Percentiles rank a stretch among this genome's conserved stretches.
These are phyloP conservation scores for Alternaria angustiovoidea DNA, from an alignment of 2,329 filamentous ascomycete species.

Conservation along the genomic window DNA sequence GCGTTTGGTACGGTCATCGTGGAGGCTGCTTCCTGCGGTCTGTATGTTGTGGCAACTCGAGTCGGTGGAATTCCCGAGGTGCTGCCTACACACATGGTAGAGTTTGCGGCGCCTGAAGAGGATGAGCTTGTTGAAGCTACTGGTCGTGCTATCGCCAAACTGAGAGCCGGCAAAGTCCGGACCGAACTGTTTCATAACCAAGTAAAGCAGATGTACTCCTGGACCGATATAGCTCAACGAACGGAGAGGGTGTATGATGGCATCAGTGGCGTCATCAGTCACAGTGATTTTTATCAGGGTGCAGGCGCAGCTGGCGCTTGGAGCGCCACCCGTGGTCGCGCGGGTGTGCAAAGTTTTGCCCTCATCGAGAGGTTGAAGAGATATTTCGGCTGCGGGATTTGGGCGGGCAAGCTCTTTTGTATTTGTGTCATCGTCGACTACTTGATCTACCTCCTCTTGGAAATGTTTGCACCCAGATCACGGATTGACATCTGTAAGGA, in stretches of 20 bases:
- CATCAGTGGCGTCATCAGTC: constrained; percentile 83
- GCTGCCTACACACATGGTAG: constrained; percentile 93
- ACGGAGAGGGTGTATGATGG: constrained; percentile 96
- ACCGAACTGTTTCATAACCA: constrained; percentile 96
- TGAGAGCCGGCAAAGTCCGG: constrained; percentile 85
- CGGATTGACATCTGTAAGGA: constrained; percentile 88
- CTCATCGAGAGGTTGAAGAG: constrained; percentile 94
- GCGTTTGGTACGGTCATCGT: constrained; percentile 98
- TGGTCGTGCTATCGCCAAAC: constrained; percentile 83
- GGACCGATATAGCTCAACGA: constrained; percentile 92
- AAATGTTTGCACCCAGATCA: constrained; percentile 84
- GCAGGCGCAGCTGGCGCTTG: constrained; percentile 71
- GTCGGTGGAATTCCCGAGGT: constrained; percentile 98
- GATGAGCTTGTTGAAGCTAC: constrained; percentile 93
- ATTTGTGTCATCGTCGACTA: constrained; percentile 95
- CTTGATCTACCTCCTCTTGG: constrained; percentile 84
- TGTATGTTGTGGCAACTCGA: constrained; percentile 96
- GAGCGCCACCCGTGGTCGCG: constrained; percentile 74
- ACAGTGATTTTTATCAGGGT: constrained; percentile 87
- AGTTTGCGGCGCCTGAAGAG: constrained; percentile 95
- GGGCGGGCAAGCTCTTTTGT: constrained; percentile 97
- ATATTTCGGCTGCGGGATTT: constrained; percentile 97
- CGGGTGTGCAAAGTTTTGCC: constrained; percentile 82
- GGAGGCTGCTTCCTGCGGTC: constrained; percentile 91
- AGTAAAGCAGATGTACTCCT: constrained; percentile 98